These are phyloP conservation scores for Avena insularis DNA, from an alignment of 176 grass and related monocot genomes.

Conservation along the genomic window DNA sequence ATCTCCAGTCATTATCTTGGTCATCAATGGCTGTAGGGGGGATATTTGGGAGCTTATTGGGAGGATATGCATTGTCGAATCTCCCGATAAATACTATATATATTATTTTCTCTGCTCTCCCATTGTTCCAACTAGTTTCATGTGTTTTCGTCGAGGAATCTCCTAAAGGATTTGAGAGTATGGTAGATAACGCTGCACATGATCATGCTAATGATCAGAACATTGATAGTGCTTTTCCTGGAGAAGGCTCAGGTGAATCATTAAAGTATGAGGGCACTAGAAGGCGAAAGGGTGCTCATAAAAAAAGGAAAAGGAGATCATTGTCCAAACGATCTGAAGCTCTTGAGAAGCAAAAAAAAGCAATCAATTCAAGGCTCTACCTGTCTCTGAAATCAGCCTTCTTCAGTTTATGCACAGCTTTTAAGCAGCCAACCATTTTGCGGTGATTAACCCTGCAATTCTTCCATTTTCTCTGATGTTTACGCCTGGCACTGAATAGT, in stretches of 20 bases:
- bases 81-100: conserved; percentile 67
- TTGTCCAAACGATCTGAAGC: conserved; percentile 37
- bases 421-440: conserved; percentile 68
- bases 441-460: conserved; percentile 51
- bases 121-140: conserved; percentile 69
- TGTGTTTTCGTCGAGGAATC: conserved; percentile 66
- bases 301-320: conserved; percentile 53
- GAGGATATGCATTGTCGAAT: conserved; percentile 80
- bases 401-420: conserved; percentile 56
- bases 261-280: conserved; percentile 42
- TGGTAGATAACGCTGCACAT: conserved; percentile 1
- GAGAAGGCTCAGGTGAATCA: conserved; percentile 38
- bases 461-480: conserved; percentile 36
- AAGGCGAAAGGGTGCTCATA: conserved; percentile 47
- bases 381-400: conserved; percentile 64
- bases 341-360: conserved; percentile 34
- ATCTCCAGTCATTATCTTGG: conserved; percentile 86
- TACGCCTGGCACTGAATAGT: not conserved
- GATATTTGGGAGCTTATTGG: conserved; percentile 73
- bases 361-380: conserved; percentile 31
- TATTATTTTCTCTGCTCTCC: conserved; percentile 65
- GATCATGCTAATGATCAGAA: conserved; percentile 40
- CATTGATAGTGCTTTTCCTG: conserved; percentile 24
- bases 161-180: conserved; percentile 42
- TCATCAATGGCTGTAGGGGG: conserved; percentile 79